Base-by-base conservation (phyloP, 257 asterid species). In the Scutellaria baicalensis region DNA sequence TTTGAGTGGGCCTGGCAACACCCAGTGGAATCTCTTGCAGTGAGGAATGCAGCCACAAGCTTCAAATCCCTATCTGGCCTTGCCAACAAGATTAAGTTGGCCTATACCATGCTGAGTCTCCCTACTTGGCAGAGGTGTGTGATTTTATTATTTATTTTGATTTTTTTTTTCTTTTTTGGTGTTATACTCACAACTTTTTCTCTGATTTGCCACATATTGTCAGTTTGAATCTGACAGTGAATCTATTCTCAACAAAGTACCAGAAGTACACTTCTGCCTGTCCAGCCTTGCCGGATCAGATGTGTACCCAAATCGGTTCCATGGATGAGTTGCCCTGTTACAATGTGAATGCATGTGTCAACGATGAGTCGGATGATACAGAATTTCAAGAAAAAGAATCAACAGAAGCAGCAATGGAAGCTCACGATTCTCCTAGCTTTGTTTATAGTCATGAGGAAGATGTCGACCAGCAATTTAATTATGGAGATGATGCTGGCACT, bases 1-100 rank as follows among this genome's bases (percentile, higher is more conserved):
- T 93, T 93, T 69, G 98, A 93, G 81, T 93, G 98, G 98, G 98
- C 98, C 0, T 93, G 98, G 98, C 98, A 93, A 81, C 97, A 93
- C 72, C 98, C 98, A 1, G 68, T 72, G 5, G 96, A 88, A 78
- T 93, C 98, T 40, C 67, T 89, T 63, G 95, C 96, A 9, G 96
- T 93, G 40, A 83, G 98, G 78, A 73, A 66, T 23, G 92, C 92
- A 4, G 96, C 93, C 59, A 80, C 77, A 6, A 59, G 73, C 54
- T 93, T 93, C 77, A 93, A 87, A 85, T 85, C 97, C 17, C 86
- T 93, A 21, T 74, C 83, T 67, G 97, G 97, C 63, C 80, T 90
- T 59, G 88, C 89, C 52, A 91, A 90, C 79, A 90, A 93, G 93
- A 87, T 93, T 21, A 93, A 90, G 68, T 59, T 93, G 78, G 97